A percentile compares a stretch with the other conserved stretches of the same genome.
Evolutionary conservation across 106 monocot species (phyloP).

Genomic region (Hemerocallis citrina): DNA sequence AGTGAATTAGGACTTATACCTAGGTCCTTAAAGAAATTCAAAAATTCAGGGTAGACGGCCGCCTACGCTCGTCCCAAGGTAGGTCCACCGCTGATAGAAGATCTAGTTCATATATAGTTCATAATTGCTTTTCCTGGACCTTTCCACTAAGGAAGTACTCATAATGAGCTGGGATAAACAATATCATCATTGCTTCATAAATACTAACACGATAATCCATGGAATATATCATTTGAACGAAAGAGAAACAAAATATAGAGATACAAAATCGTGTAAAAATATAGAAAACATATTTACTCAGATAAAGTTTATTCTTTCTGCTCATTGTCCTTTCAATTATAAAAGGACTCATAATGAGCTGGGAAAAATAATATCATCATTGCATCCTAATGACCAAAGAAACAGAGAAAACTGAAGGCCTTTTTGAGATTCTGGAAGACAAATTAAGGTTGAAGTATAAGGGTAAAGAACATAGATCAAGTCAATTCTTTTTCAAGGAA

Average conservation of each 20-base stretch:
- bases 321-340: constrained; percentile 5
- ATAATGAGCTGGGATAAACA: constrained; percentile 29
- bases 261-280: too few relatives aligned
- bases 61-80: too few relatives aligned
- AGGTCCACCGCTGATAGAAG: too few relatives aligned
- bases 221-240: neutral
- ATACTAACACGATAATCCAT: neutral
- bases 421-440: too few relatives aligned
- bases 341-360: constrained; percentile 28
- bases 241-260: neutral
- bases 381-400: neutral
- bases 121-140: constrained; percentile 8
- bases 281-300: too few relatives aligned
- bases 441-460: too few relatives aligned
- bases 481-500: too few relatives aligned
- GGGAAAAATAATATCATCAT: constrained; percentile 18
- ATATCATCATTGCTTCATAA: constrained; percentile 14
- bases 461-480: too few relatives aligned
- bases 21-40: neutral
- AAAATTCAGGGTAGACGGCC: neutral
- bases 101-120: constrained; percentile 15
- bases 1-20: too few relatives aligned
- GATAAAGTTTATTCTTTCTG: neutral
- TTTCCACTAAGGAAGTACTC: constrained; percentile 14
- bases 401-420: too few relatives aligned